Conservation (phyloP, 129 eudicot genomes). For the Gnaphalium uliginosum region DNA sequence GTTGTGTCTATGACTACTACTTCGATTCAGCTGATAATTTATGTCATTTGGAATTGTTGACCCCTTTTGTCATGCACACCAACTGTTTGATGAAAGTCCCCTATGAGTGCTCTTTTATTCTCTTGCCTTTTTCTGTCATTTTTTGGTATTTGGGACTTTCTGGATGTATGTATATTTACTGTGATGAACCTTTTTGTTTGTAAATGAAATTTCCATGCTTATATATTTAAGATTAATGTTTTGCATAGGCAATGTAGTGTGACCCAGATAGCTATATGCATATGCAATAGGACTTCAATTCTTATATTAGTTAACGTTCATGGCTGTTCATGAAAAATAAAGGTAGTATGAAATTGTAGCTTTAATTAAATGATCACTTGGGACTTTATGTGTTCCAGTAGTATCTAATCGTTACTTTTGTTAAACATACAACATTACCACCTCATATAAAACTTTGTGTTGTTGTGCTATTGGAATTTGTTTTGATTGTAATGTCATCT, state of each 20-base stretch:
- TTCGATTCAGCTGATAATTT: neutral
- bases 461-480: neutral
- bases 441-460: neutral
- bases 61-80: neutral
- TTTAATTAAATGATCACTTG: neutral
- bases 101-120: neutral
- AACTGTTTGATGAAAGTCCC: constrained; percentile 2
- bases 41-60: neutral
- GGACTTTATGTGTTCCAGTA: neutral
- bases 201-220: neutral
- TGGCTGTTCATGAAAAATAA: neutral
- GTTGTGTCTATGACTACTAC: neutral
- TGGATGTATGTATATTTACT: neutral
- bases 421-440: constrained; percentile 1
- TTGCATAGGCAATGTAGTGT: neutral
- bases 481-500: neutral
- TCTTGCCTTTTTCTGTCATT: neutral
- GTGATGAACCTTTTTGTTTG: neutral
- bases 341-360: neutral
- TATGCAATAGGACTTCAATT: neutral
- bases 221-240: neutral
- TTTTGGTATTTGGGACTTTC: neutral
- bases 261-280: neutral
- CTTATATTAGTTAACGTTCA: neutral
- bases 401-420: neutral